Evolutionary conservation across 179 eudicot genomes (phyloP), one percentile per base, ranked within the genome.

Genomic region (Nepenthes alata): DNA sequence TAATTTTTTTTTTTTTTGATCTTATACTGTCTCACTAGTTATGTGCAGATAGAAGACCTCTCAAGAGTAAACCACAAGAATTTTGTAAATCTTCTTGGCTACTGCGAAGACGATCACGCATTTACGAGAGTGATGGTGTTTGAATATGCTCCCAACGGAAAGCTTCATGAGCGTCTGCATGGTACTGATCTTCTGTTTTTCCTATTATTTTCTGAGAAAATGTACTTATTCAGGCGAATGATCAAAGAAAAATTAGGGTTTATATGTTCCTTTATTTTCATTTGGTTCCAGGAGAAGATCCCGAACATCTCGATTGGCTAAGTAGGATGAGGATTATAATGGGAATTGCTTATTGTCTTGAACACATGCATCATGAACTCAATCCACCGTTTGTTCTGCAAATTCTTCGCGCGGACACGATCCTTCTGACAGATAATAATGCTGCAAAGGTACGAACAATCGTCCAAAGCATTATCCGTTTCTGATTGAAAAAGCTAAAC

Each of bases 41-140:
- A 70, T 58, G 56, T 64, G 64, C 74, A 93, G 98, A 69, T 93
- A 58, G 85, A 83, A 64, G 68, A 66, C 36, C 59, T 93, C 47
- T 86, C 96, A 8, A 77, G 85, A 57, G 81, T 86, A 57, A 93
- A 89, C 77, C 98, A 93, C 85, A 93, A 93, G 69, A 93, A 93
- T 61, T 89, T 89, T 60, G 78, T 83, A 52, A 93, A 90, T 69
- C 95, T 93, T 62, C 78, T 93, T 59, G 98, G 98, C 34, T 85
- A 78, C 67, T 90, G 97, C 53, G 90, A 90, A 72, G 97, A 93
- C 75, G 77, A 87, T 25, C 80, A 90, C 57, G 95, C 98, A 45
- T 93, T 93, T 70, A 76, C 75, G 14, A 75, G 98, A 76, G 85
- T 93, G 91, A 87, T 89, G 96, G 98, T 93, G 51, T 93, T 89